Base-by-base conservation (phyloP, 2,329 filamentous ascomycete genomes). In the Penicillium palitans region DNA sequence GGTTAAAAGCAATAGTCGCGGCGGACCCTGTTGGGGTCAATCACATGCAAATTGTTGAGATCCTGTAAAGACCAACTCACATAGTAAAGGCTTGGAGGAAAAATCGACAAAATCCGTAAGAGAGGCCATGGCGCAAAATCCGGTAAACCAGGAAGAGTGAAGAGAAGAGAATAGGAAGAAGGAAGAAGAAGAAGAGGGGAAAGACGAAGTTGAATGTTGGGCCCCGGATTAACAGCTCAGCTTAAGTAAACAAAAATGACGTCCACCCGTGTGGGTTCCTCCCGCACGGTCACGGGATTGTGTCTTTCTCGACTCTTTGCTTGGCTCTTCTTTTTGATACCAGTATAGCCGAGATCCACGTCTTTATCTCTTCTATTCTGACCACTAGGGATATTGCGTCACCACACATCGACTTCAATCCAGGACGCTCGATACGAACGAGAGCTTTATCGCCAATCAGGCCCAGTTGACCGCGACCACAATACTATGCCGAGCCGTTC, bases 1-100 rank as follows among this genome's bases (percentile, higher is more conserved):
- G 95, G 78, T 99, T 99, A 79, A 99, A 98, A 49, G 88, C 84
- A 78, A 99, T 96, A 53, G 90, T 85, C 56, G 82, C 83, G 48
- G 88, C 90, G 66, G 91, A 90, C 67, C 95, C 93, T 96, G 53
- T 48, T 42, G 62, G 59, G 53, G 63, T 66, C 47, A 57, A 70
- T 71, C 68, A 73, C 68, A 71, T 71, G 68, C 61, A 57, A 68
- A 65, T 63, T 60, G 58, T 54, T 59, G 62, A 65, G 58, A 52
- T 50, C 44, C 39, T 49, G 47, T 50, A 50, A 39, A 56, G n/a
- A n/a, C 31, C 21, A 41, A 69, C 85, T 61, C 82, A 91, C 89
- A 75, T 61, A 84, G 79, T 57, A 92, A 76, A 75, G 86, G 89
- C 74, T 79, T 81, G 78, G 90, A 86, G 74, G 80, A 79, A 57